These are phyloP conservation scores for Cenchrus americanus DNA, from an alignment of 176 grass and related monocot genomes.

Conservation along the genomic window DNA sequence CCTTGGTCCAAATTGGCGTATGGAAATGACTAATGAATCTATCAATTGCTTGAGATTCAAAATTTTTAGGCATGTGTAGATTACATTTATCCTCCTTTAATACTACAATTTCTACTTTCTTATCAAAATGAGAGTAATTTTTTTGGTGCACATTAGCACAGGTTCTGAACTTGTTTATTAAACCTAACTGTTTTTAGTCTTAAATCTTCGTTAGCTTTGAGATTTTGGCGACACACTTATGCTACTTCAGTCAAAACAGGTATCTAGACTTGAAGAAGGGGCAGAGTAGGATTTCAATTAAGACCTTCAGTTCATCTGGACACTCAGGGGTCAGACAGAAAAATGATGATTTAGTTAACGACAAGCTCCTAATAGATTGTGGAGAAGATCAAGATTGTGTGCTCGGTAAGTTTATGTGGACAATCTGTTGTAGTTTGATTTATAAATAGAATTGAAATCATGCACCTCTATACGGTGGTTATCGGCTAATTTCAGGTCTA, in stretches of 20 bases:
- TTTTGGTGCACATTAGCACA: background rate
- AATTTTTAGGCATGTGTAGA: background rate
- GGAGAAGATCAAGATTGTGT: slow-evolving; percentile 87
- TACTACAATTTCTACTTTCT: background rate
- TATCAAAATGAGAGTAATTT: background rate
- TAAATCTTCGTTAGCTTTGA: background rate
- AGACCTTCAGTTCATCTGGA: slow-evolving; percentile 55
- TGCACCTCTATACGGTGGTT: background rate
- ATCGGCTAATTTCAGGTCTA: slow-evolving; percentile 18
- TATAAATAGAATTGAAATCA: background rate
- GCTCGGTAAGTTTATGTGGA: slow-evolving; percentile 58
- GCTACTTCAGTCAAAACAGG: slow-evolving; percentile 37
- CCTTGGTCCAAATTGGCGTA: background rate
- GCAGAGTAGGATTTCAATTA: slow-evolving; percentile 31
- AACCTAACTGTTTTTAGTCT: slow-evolving; percentile 2
- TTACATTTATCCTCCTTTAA: background rate
- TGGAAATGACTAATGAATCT: background rate
- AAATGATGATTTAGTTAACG: slow-evolving; percentile 40
- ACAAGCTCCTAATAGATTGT: slow-evolving; percentile 73
- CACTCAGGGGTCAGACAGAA: slow-evolving; percentile 44
- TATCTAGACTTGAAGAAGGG: slow-evolving; percentile 42
- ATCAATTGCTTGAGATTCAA: background rate
- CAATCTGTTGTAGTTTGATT: slow-evolving; percentile 3
- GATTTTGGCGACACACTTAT: background rate
- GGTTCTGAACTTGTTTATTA: slow-evolving; percentile 1